Evolutionary conservation across 2,329 filamentous ascomycete genomes (phyloP).

Genomic region (Colletotrichum paranaense): DNA sequence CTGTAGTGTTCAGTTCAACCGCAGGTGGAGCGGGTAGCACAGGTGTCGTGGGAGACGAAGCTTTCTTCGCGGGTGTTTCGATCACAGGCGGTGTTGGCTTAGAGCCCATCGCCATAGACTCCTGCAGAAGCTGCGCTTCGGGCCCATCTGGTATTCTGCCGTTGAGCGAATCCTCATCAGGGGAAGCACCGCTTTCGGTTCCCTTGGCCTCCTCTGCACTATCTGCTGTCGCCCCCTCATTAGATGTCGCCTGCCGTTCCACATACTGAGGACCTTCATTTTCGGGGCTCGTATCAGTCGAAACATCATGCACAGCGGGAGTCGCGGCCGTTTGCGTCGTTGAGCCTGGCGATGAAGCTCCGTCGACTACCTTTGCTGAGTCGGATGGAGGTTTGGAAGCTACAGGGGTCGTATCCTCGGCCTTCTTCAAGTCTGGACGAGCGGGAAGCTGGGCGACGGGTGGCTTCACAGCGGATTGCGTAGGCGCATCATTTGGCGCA

Average conservation of each 20-base stretch:
- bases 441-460: neutral
- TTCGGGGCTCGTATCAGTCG: conserved; percentile 80
- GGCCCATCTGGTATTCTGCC: conserved; percentile 42
- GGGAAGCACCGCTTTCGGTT: conserved; percentile 13
- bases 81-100: conserved; percentile 26
- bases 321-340: conserved; percentile 81
- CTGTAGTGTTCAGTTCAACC: neutral
- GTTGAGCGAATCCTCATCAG: conserved; percentile 29
- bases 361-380: conserved; percentile 52
- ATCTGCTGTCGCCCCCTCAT: conserved; percentile 48
- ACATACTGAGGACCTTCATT: conserved; percentile 71
- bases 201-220: conserved; percentile 39
- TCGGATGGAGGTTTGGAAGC: conserved; percentile 51
- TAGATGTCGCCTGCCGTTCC: conserved; percentile 55
- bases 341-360: conserved; percentile 68
- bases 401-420: conserved; percentile 36
- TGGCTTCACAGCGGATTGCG: neutral
- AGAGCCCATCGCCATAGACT: conserved; percentile 45
- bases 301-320: conserved; percentile 74
- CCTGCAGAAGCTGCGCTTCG: conserved; percentile 59
- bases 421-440: conserved; percentile 49
- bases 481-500: neutral
- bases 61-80: conserved; percentile 28
- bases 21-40: neutral
- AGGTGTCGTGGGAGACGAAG: conserved; percentile 5